phyloP scores from a whole-genome alignment of 164 flowering plant species.

The Vitis labrusca region DNA sequence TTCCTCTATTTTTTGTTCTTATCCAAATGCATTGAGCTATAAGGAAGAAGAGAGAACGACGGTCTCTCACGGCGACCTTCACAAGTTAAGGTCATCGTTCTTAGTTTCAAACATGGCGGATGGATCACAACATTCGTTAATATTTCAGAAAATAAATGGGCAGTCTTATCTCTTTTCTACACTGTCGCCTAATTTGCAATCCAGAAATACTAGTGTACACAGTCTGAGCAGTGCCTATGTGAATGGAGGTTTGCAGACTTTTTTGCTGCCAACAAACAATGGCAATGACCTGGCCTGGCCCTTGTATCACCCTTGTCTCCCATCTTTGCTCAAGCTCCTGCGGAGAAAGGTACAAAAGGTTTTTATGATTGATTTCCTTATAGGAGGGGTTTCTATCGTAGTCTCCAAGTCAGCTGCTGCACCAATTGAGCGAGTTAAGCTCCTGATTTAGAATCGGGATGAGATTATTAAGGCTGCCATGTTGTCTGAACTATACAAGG shows the following conservation, averaged over 20 bases:
- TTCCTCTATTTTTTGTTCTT: neutral
- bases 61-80: neutral
- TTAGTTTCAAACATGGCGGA: constrained; percentile 50
- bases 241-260: constrained; percentile 38
- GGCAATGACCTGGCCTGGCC: constrained; percentile 20
- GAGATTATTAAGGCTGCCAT: constrained; percentile 47
- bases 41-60: neutral
- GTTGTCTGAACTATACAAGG: constrained; percentile 49
- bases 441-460: constrained; percentile 45
- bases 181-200: constrained; percentile 3
- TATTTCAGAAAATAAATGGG: constrained; percentile 42
- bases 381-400: constrained; percentile 59
- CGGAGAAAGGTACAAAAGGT: constrained; percentile 32
- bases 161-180: constrained; percentile 47
- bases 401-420: constrained; percentile 53
- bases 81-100: constrained; percentile 35
- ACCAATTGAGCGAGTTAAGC: constrained; percentile 48
- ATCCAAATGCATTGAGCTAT: too few relatives aligned
- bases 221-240: constrained; percentile 19
- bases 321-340: constrained; percentile 32
- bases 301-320: constrained; percentile 25
- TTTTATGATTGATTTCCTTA: constrained; percentile 43
- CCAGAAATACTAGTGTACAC: too few relatives aligned
- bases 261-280: constrained; percentile 21
- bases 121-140: constrained; percentile 45